Conservation (phyloP, 1,284 basidiomycete genomes). For the Naganishia sp. region DNA sequence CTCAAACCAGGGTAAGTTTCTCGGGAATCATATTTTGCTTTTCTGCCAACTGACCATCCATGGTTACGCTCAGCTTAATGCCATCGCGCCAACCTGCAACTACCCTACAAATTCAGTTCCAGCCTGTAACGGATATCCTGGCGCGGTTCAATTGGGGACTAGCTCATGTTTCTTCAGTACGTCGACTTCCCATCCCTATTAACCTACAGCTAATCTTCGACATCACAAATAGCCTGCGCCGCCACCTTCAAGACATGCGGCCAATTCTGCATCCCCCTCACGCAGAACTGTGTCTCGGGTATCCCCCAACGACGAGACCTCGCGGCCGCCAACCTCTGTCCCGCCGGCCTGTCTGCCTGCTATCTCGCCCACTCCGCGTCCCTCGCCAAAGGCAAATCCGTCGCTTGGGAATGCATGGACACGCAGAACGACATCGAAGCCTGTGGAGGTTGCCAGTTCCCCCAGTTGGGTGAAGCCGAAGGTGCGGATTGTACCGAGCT, state of each 20-base stretch:
- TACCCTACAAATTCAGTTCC: constrained; percentile 12
- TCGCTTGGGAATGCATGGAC: constrained; percentile 16
- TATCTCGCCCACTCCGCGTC: constrained; percentile 12
- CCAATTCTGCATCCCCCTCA: constrained; percentile 10
- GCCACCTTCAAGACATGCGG: constrained; percentile 8
- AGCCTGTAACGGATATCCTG: not conserved
- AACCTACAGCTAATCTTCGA: not conserved
- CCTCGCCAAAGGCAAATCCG: not conserved
- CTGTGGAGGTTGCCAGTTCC: constrained; percentile 15
- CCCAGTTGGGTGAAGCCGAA: not conserved
- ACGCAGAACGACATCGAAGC: constrained; percentile 15
- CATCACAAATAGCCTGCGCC: not conserved
- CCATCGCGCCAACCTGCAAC: constrained; percentile 8
- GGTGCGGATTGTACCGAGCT: constrained; percentile 20
- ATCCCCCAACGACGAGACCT: constrained; percentile 11
- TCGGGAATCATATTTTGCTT: not conserved
- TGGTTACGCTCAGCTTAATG: constrained; percentile 5
- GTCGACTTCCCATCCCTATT: not conserved
- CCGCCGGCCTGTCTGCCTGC: constrained; percentile 9
- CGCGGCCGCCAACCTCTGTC: constrained; percentile 7
- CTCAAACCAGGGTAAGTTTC: not conserved
- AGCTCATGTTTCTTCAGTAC: constrained; percentile 13
- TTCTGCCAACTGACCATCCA: not conserved
- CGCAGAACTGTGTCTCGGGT: constrained; percentile 17
- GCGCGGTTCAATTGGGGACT: not conserved